Evolutionary conservation across 306 rosid species (phyloP).

Genomic region (Purshia tridentata): DNA sequence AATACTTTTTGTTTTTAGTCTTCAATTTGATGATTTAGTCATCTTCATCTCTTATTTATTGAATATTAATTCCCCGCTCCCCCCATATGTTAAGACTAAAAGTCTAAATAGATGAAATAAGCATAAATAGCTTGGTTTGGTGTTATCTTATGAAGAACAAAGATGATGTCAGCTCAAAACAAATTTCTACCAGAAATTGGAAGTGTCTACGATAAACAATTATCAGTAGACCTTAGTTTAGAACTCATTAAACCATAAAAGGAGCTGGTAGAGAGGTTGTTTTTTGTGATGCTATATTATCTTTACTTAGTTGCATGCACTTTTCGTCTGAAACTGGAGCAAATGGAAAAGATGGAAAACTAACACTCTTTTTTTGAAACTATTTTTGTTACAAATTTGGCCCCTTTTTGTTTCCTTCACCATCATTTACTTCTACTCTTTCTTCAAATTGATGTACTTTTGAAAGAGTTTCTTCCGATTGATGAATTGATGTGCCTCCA

Average conservation of each 20-base stretch:
- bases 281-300: background rate
- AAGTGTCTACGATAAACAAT: too few species aligned
- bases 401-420: background rate
- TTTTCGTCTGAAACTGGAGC: background rate
- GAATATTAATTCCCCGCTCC: too few species aligned
- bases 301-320: background rate
- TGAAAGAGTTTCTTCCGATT: too few species aligned
- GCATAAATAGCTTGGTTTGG: background rate
- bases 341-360: background rate
- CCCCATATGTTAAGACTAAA: too few species aligned
- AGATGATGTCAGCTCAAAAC: constrained; percentile 1
- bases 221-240: too few species aligned
- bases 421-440: background rate
- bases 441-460: too few species aligned
- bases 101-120: too few species aligned
- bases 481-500: too few species aligned
- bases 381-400: background rate
- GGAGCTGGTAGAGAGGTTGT: too few species aligned
- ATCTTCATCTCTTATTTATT: too few species aligned
- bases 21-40: background rate
- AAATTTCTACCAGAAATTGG: background rate
- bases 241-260: background rate
- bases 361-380: background rate
- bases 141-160: background rate
- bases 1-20: background rate